These are phyloP conservation scores for Aspergillus egyptiacus DNA, from an alignment of 495 filamentous ascomycete species.

Conservation along the genomic window DNA sequence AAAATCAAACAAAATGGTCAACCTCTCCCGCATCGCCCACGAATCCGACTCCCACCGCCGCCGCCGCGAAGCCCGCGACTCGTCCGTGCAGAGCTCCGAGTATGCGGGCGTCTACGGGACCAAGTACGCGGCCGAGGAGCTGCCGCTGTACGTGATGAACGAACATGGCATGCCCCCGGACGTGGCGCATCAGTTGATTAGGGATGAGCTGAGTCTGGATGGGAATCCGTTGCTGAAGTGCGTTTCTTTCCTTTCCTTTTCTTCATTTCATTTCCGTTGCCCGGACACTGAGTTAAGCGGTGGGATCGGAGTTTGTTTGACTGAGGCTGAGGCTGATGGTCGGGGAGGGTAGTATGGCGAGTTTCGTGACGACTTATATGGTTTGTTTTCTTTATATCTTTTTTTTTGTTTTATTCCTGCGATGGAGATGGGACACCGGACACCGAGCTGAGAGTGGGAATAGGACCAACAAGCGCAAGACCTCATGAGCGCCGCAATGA, in stretches of 20 bases:
- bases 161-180: slow-evolving; percentile 73
- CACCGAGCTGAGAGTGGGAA: too few species aligned
- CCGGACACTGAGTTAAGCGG: too few species aligned
- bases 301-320: too few species aligned
- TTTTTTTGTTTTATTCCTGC: not conserved
- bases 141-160: slow-evolving; percentile 73
- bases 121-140: slow-evolving; percentile 62
- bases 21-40: slow-evolving; percentile 13
- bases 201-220: slow-evolving; percentile 76
- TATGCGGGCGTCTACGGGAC: slow-evolving; percentile 64
- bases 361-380: slow-evolving; percentile 88
- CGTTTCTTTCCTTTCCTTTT: slow-evolving; percentile 16
- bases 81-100: slow-evolving; percentile 33
- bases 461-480: slow-evolving; percentile 80
- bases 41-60: slow-evolving; percentile 6
- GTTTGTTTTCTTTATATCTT: slow-evolving; percentile 33
- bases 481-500: slow-evolving; percentile 74
- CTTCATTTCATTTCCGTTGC: not conserved
- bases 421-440: too few species aligned
- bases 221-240: slow-evolving; percentile 81
- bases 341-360: slow-evolving; percentile 54
- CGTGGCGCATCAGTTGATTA: slow-evolving; percentile 79
- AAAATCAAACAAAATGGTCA: slow-evolving; percentile 12
- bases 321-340: slow-evolving; percentile 5
- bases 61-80: slow-evolving; percentile 6